These are phyloP conservation scores for Excoecaria agallocha DNA, from an alignment of 345 rosid genomes.

Conservation along the genomic window DNA sequence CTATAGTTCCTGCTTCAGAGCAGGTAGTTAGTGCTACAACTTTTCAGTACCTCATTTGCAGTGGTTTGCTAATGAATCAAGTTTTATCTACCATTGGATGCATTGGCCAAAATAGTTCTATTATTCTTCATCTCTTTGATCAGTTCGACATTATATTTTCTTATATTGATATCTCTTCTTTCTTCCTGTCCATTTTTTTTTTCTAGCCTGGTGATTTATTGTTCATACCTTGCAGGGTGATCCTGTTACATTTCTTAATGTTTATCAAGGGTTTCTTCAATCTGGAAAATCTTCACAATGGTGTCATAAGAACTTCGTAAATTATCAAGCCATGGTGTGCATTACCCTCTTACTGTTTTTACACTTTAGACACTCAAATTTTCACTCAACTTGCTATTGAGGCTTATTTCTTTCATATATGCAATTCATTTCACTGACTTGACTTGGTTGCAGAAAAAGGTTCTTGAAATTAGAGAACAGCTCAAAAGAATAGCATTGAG, in stretches of 20 bases:
- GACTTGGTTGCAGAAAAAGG: conserved; percentile 57
- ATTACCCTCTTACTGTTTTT: conserved; percentile 11
- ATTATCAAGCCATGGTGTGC: conserved; percentile 83
- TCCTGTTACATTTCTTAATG: conserved; percentile 81
- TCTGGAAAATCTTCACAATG: conserved; percentile 79
- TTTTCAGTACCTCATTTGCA: neutral
- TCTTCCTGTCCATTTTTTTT: too few species aligned
- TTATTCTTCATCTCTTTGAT: neutral
- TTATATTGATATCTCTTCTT: neutral
- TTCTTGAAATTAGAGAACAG: conserved; percentile 74
- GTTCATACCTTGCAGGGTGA: conserved; percentile 65
- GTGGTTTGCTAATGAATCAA: neutral
- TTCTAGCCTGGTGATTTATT: neutral
- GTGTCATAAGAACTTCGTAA: conserved; percentile 79
- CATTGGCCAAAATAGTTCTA: neutral
- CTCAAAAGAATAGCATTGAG: conserved; percentile 70
- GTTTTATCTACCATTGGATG: neutral
- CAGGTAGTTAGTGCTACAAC: neutral
- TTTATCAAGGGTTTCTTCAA: conserved; percentile 86
- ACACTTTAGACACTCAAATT: conserved; percentile 7
- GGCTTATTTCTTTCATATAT: conserved; percentile 3
- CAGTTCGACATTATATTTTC: neutral
- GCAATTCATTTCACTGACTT: neutral
- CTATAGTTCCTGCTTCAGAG: neutral
- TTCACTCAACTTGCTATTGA: neutral